Conservation (phyloP, 805 yeast genomes). For the Candida sithepensis region DNA sequence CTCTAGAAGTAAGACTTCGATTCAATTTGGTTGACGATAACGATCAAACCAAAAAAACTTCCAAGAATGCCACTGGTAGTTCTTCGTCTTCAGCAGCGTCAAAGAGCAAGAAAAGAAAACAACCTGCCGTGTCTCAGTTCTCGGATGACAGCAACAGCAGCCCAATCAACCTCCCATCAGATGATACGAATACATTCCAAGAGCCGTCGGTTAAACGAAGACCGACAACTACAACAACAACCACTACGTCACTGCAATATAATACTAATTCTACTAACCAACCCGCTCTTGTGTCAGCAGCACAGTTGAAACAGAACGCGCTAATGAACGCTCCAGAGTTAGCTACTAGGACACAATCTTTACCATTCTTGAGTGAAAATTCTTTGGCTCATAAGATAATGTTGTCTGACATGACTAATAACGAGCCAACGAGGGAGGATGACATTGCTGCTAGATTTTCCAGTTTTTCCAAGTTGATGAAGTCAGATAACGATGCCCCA, state of each 20-base stretch:
- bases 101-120: slow-evolving; percentile 11
- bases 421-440: slow-evolving; percentile 22
- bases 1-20: slow-evolving; percentile 54
- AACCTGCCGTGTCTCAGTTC: slow-evolving; percentile 4
- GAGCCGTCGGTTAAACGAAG: slow-evolving; percentile 13
- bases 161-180: slow-evolving; percentile 6
- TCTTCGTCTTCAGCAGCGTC: not conserved
- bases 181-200: slow-evolving; percentile 6
- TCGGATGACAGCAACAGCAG: slow-evolving; percentile 8
- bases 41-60: slow-evolving; percentile 6
- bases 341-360: slow-evolving; percentile 35
- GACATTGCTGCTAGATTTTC: slow-evolving; percentile 30
- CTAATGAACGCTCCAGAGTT: slow-evolving; percentile 20
- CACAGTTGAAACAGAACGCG: slow-evolving; percentile 1
- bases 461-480: slow-evolving; percentile 26
- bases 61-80: slow-evolving; percentile 4
- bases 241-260: too few relatives aligned
- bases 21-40: slow-evolving; percentile 31
- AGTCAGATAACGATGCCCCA: slow-evolving; percentile 23
- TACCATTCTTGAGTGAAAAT: slow-evolving; percentile 31
- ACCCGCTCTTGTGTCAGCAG: too few relatives aligned
- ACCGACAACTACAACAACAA: not conserved
- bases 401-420: slow-evolving; percentile 25
- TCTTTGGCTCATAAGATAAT: slow-evolving; percentile 31
- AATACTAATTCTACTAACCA: too few relatives aligned